phyloP scores from a whole-genome alignment of 352 stramenopile species.

The Pythium monospermum region DNA sequence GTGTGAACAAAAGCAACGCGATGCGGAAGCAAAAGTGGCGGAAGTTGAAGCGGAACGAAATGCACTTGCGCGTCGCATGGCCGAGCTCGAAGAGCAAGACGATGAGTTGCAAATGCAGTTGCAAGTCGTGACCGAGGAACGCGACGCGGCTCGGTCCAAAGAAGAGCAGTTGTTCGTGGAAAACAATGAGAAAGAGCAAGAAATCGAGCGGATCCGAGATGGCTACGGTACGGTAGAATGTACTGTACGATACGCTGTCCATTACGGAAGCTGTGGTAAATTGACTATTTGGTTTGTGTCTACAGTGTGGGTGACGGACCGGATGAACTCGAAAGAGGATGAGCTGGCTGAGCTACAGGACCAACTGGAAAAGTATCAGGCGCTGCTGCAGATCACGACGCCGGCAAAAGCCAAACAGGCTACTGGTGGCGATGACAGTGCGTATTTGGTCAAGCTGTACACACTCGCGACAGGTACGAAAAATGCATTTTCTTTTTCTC shows the following conservation, averaged over 20 bases:
- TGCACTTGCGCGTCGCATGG: constrained; percentile 35
- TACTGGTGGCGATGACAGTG: background rate
- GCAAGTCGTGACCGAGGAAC: constrained; percentile 81
- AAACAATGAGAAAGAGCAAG: constrained; percentile 83
- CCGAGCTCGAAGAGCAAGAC: constrained; percentile 58
- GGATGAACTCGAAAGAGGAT: constrained; percentile 88
- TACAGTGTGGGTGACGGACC: constrained; percentile 83
- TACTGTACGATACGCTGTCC: background rate
- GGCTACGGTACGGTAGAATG: constrained; percentile 73
- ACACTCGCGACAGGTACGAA: constrained; percentile 30
- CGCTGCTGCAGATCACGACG: constrained; percentile 57
- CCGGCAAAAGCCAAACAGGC: constrained; percentile 11
- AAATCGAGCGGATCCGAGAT: constrained; percentile 84
- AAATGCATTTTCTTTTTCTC: too few relatives aligned
- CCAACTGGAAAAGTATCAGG: constrained; percentile 81
- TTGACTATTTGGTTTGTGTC: constrained; percentile 5
- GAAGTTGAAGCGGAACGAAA: constrained; percentile 37
- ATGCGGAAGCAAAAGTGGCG: constrained; percentile 23
- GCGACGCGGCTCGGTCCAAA: constrained; percentile 73
- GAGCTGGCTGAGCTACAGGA: constrained; percentile 81
- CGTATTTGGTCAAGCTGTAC: constrained; percentile 39
- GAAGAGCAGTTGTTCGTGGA: constrained; percentile 81
- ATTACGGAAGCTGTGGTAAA: background rate
- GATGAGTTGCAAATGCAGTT: constrained; percentile 78
- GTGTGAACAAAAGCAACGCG: constrained; percentile 36